phyloP scores from a whole-genome alignment of 1,139 yeast genomes.

The Debaryomycetaceae sp. region DNA sequence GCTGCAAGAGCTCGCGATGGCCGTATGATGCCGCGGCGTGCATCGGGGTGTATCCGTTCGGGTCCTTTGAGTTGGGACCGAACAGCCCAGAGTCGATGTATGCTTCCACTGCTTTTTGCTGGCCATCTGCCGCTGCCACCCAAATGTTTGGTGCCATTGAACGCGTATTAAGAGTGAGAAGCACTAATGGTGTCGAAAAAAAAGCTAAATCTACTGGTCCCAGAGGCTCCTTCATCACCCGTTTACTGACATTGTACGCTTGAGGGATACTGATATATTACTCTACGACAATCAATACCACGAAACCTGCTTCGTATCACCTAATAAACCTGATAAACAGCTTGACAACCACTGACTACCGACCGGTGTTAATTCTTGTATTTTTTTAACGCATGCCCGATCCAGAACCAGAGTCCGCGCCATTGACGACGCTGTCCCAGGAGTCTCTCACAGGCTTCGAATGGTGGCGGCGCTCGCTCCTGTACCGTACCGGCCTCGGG shows the following conservation, averaged over 20 bases:
- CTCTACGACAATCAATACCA: too few relatives aligned
- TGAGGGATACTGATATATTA: not conserved
- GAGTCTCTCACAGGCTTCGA: constrained; percentile 40
- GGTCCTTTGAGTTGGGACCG: constrained; percentile 68
- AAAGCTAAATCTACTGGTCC: too few relatives aligned
- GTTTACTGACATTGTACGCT: too few relatives aligned
- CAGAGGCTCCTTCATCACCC: too few relatives aligned
- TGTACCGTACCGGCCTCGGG: constrained; percentile 67
- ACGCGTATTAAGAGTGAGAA: too few relatives aligned
- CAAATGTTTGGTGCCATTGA: constrained; percentile 60
- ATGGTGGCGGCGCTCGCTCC: constrained; percentile 73
- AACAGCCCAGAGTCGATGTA: constrained; percentile 40
- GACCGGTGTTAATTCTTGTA: too few relatives aligned
- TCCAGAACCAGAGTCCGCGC: constrained; percentile 1
- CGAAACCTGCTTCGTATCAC: not conserved
- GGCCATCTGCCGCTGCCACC: constrained; percentile 91
- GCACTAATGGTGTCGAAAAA: too few relatives aligned
- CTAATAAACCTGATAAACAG: not conserved
- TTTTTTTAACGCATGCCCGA: too few relatives aligned
- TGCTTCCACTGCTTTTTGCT: constrained; percentile 45
- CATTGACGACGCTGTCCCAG: constrained; percentile 4
- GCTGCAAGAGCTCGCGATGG: constrained; percentile 54
- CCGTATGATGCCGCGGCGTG: constrained; percentile 97
- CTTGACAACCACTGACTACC: not conserved
- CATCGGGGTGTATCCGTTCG: constrained; percentile 89